Evolutionary conservation across 495 filamentous ascomycete species (phyloP).

Genomic region (Daldinia bambusicola): DNA sequence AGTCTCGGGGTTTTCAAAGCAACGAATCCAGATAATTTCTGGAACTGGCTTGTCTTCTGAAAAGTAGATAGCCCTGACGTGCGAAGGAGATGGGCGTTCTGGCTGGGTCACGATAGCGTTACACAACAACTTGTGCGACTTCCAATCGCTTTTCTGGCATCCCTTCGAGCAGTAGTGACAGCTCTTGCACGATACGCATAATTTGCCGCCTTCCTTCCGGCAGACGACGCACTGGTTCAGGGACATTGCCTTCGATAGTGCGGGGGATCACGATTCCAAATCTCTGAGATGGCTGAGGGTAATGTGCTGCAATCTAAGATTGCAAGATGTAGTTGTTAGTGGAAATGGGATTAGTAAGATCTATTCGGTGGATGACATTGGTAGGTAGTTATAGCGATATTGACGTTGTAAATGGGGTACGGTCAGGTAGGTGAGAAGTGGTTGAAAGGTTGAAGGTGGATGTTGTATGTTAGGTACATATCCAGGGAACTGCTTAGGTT

Average conservation of each 20-base stretch:
- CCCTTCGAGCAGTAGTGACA: conserved; percentile 27
- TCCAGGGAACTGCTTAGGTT: too few species aligned
- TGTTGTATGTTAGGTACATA: too few species aligned
- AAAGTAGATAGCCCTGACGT: conserved; percentile 20
- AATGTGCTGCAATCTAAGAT: neutral
- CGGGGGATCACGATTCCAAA: neutral
- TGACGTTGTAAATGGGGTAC: too few species aligned
- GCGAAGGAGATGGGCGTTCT: conserved; percentile 13
- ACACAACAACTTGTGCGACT: conserved; percentile 19
- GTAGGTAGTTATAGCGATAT: too few species aligned
- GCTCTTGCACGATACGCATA: conserved; percentile 15
- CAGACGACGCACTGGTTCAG: conserved; percentile 4
- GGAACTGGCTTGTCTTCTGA: conserved; percentile 10
- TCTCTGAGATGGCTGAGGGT: neutral
- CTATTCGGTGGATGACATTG: too few species aligned
- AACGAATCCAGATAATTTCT: conserved; percentile 13
- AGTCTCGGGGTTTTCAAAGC: neutral
- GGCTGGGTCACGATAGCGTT: neutral
- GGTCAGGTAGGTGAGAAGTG: too few species aligned
- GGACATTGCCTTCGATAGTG: neutral
- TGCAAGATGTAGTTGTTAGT: neutral
- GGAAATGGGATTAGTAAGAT: too few species aligned
- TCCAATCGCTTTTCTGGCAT: conserved; percentile 23
- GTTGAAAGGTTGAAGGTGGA: too few species aligned
- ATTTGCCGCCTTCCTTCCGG: conserved; percentile 1